phyloP scores from a whole-genome alignment of 345 rosid genomes.

The Microcos paniculata region DNA sequence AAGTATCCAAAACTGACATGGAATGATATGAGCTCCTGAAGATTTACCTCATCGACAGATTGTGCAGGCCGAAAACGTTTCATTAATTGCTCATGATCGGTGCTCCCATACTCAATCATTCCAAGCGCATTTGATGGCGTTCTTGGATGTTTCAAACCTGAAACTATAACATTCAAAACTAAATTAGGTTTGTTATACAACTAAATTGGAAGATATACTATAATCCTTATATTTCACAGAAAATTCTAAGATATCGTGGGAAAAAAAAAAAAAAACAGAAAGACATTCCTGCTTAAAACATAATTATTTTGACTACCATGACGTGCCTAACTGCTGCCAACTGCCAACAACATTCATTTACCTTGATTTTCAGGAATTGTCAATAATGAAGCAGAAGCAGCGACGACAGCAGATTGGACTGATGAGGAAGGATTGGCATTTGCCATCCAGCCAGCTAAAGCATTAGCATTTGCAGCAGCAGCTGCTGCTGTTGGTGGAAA shows the following conservation, averaged over 20 bases:
- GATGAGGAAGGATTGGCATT: constrained; percentile 74
- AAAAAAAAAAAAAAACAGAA: not conserved
- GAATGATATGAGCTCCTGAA: not conserved
- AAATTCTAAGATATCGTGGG: too few relatives aligned
- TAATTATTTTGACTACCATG: not conserved
- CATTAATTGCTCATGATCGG: constrained; percentile 60
- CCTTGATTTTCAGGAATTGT: constrained; percentile 64
- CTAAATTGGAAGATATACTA: too few relatives aligned
- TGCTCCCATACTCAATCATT: constrained; percentile 55
- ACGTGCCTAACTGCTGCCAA: not conserved
- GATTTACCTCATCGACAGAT: constrained; percentile 57
- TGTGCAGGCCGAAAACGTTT: constrained; percentile 59
- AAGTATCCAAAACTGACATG: not conserved
- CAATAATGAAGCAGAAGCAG: constrained; percentile 57
- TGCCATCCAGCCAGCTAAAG: constrained; percentile 72
- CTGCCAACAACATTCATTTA: constrained; percentile 16
- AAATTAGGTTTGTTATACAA: not conserved
- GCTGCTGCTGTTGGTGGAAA: constrained; percentile 61
- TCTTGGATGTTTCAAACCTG: constrained; percentile 54
- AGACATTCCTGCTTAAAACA: too few relatives aligned
- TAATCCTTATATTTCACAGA: too few relatives aligned
- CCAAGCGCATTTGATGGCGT: constrained; percentile 49
- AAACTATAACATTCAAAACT: constrained; percentile 12
- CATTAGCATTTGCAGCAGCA: constrained; percentile 59
- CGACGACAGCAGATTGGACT: constrained; percentile 62